A percentile compares a stretch with the other conserved stretches of the same genome.
Conservation (phyloP, 495 filamentous ascomycete species). For the Lineolata rhizophorae region DNA sequence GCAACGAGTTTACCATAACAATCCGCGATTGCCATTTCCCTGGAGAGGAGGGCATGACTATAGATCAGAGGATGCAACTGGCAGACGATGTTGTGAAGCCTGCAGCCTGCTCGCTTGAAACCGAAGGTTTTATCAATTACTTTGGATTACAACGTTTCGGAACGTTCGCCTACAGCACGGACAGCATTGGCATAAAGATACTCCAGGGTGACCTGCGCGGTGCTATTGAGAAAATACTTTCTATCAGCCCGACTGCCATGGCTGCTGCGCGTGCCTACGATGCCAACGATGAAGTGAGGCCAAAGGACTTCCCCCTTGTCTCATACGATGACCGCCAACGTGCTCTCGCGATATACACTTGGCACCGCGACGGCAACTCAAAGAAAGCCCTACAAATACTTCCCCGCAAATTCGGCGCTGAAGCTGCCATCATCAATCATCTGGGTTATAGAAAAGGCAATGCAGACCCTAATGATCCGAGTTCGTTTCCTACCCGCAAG, state of each 20-base stretch:
- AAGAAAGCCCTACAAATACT: slow-evolving; percentile 38
- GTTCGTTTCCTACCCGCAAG: slow-evolving; percentile 11
- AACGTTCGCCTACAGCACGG: slow-evolving; percentile 58
- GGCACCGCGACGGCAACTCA: slow-evolving; percentile 32
- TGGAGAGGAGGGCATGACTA: slow-evolving; percentile 22
- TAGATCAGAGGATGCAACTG: slow-evolving; percentile 11
- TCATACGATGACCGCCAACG: slow-evolving; percentile 57
- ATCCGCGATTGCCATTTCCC: slow-evolving; percentile 58
- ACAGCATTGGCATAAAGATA: slow-evolving; percentile 61
- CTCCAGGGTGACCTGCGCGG: slow-evolving; percentile 59
- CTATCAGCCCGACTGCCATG: slow-evolving; percentile 24
- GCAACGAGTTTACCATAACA: slow-evolving; percentile 85
- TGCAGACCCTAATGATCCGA: too few species aligned
- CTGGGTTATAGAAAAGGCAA: slow-evolving; percentile 22
- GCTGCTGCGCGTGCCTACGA: slow-evolving; percentile 19
- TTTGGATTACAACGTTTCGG: slow-evolving; percentile 91
- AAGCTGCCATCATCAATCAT: slow-evolving; percentile 53
- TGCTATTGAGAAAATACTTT: slow-evolving; percentile 50
- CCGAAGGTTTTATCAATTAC: slow-evolving; percentile 82
- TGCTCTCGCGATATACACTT: slow-evolving; percentile 51
- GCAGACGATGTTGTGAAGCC: slow-evolving; percentile 32
- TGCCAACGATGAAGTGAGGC: slow-evolving; percentile 3
- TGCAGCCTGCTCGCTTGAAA: slow-evolving; percentile 29
- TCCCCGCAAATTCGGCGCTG: slow-evolving; percentile 67
- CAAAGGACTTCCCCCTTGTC: slow-evolving; percentile 9